A percentile compares a stretch with the other conserved stretches of the same genome.
These are phyloP conservation scores for Penicillium coprophilum DNA, from an alignment of 495 filamentous ascomycete genomes.

Conservation along the genomic window DNA sequence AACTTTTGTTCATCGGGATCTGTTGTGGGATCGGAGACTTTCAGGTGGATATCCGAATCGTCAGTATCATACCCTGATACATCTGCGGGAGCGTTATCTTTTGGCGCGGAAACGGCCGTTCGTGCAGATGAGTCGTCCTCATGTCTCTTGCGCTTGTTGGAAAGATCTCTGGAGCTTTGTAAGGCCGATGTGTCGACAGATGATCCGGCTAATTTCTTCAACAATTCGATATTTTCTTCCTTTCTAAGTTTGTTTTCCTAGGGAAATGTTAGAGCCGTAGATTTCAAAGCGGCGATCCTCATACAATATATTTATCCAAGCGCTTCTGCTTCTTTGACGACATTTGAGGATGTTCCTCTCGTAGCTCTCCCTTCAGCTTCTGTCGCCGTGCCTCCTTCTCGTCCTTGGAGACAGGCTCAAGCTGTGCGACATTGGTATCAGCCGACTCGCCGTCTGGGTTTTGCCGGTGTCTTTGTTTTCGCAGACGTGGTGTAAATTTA, in stretches of 20 bases:
- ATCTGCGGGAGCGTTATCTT: slow-evolving; percentile 18
- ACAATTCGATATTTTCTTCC: slow-evolving; percentile 83
- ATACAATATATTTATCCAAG: slow-evolving; percentile 90
- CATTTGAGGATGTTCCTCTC: slow-evolving; percentile 63
- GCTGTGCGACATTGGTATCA: slow-evolving; percentile 72
- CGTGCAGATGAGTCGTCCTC: slow-evolving; percentile 17
- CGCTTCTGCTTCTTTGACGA: slow-evolving; percentile 91
- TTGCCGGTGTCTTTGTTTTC: slow-evolving; percentile 65
- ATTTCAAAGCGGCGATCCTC: slow-evolving; percentile 14
- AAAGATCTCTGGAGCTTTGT: slow-evolving; percentile 71
- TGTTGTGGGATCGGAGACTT: slow-evolving; percentile 21
- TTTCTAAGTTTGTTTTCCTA: slow-evolving; percentile 90
- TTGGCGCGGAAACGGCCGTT: slow-evolving; percentile 8
- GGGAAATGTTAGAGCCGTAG: slow-evolving; percentile 21
- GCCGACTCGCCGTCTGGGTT: slow-evolving; percentile 38
- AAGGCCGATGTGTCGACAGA: slow-evolving; percentile 82
- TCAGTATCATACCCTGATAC: slow-evolving; percentile 39
- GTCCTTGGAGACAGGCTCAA: slow-evolving; percentile 62
- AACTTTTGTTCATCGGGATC: slow-evolving; percentile 23
- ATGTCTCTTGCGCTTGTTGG: slow-evolving; percentile 50
- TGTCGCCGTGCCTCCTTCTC: slow-evolving; percentile 69
- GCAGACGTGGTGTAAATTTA: slow-evolving; percentile 74
- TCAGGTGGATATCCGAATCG: slow-evolving; percentile 36
- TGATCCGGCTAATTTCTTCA: slow-evolving; percentile 74
- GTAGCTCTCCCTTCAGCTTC: slow-evolving; percentile 64